Base-by-base conservation (phyloP, 768 basidiomycete species). In the Xerocomellus intermedius region DNA sequence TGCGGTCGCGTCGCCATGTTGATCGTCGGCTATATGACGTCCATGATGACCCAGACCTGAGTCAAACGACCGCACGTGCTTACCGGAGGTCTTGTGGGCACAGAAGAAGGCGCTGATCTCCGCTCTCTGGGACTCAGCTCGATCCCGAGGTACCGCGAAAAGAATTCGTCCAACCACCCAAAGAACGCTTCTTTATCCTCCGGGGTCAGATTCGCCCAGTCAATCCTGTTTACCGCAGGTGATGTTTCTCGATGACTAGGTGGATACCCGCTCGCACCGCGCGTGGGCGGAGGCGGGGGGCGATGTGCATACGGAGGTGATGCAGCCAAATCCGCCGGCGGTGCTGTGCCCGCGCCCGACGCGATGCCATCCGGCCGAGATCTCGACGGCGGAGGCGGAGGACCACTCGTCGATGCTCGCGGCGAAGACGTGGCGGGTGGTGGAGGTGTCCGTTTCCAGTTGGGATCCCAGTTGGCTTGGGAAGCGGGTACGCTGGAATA, bases 141-240 rank as follows among this genome's bases (percentile, higher is more conserved):
- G 24, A 70, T 66, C 22, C 68, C 61, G 21, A 77, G 67, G 46
- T 73, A 74, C 33, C 77, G 75, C 16, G 81, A 77, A 63, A 92
- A 92, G 71, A 85, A 91, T 63, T 91, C 89, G 65, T 92, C 89
- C 21, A 92, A 74, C 89, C 89, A 91, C 55, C 71, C 70, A 69
- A 91, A 92, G 64, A 92, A 87, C 24, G 75, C 81, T 30, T 81
- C 73, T 65, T 89, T 91, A 63, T 92, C 88, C 65, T 85, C 78
- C 21, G 67, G 63, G 2, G 82, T 80, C 44, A 92, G 75, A 66
- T 87, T 83, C 6, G 77, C 68, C 89, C 89, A 92, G 65, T 89
- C 83, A 30, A 91, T 81, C 38, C 55, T 62, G 16, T 60, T 38
- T 38, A 30, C 50, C 32, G 12, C 36, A 13, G n/a, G 49, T 12